Evolutionary conservation across 2,329 filamentous ascomycete species (phyloP).

Genomic region (Pleomassaria siparia): DNA sequence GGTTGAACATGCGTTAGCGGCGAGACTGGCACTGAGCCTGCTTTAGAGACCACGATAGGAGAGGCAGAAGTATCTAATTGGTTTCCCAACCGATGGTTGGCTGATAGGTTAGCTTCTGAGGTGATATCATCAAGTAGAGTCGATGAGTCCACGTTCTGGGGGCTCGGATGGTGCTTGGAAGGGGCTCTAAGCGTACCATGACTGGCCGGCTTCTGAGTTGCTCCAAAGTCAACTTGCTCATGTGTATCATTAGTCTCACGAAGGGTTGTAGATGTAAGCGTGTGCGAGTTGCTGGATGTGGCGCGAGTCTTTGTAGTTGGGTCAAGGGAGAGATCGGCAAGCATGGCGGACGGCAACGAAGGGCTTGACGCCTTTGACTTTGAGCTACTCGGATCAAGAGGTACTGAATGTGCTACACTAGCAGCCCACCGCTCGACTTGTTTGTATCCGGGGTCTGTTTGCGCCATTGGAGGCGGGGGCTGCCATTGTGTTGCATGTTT

Average conservation of each 20-base stretch:
- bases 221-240: background rate
- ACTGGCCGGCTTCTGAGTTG: background rate
- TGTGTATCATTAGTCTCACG: background rate
- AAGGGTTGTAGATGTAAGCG: constrained; percentile 8
- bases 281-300: background rate
- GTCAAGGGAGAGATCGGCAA: background rate
- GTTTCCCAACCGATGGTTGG: background rate
- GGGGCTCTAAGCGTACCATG: background rate
- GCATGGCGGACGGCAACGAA: background rate
- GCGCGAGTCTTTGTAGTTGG: background rate
- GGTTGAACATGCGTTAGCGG: background rate
- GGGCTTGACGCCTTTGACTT: constrained; percentile 7
- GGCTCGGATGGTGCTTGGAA: background rate
- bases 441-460: constrained; percentile 11
- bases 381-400: constrained; percentile 7
- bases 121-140: background rate
- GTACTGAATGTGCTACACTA: constrained; percentile 13
- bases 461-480: constrained; percentile 6
- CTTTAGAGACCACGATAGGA: background rate
- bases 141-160: background rate
- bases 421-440: constrained; percentile 27
- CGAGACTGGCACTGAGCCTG: no score
- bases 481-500: constrained; percentile 53
- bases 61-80: background rate
- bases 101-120: background rate